Conservation (phyloP, 352 stramenopile species). For the Halophytophthora batemanensis region DNA sequence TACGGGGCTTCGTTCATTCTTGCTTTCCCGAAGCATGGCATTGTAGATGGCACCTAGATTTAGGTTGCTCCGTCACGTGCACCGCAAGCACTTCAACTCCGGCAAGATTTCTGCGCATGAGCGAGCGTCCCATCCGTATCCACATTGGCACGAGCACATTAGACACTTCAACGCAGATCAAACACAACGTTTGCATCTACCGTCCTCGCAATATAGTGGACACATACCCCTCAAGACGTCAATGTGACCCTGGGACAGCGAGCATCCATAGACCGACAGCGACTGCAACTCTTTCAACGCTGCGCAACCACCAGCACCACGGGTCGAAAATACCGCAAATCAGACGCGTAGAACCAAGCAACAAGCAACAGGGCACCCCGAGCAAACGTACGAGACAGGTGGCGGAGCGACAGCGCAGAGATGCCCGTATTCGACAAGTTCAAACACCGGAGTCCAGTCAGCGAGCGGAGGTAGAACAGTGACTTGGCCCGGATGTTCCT, state of each 20-base stretch:
- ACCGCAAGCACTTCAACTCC: conserved; percentile 40
- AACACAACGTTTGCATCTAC: too few species aligned
- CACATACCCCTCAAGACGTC: conserved; percentile 46
- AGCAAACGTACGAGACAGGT: conserved; percentile 55
- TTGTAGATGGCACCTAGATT: too few species aligned
- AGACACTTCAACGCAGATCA: too few species aligned
- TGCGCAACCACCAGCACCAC: conserved; percentile 5
- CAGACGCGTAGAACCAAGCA: too few species aligned
- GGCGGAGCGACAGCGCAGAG: conserved; percentile 57
- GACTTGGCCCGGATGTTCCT: conserved; percentile 77
- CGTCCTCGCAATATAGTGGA: background rate
- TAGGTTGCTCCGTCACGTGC: conserved; percentile 39
- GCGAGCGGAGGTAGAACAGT: conserved; percentile 49
- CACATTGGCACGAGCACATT: too few species aligned
- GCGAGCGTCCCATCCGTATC: too few species aligned
- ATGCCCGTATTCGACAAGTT: conserved; percentile 81
- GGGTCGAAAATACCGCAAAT: too few species aligned
- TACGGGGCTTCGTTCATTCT: background rate
- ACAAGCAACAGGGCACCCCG: too few species aligned
- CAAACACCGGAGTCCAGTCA: conserved; percentile 57
- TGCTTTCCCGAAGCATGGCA: too few species aligned
- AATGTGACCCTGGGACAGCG: conserved; percentile 45
- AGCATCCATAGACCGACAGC: conserved; percentile 55
- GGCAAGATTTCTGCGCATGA: conserved; percentile 43
- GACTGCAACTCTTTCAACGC: conserved; percentile 53